phyloP scores from a whole-genome alignment of 2,329 filamentous ascomycete genomes.

The Aspergillus cejpii region DNA sequence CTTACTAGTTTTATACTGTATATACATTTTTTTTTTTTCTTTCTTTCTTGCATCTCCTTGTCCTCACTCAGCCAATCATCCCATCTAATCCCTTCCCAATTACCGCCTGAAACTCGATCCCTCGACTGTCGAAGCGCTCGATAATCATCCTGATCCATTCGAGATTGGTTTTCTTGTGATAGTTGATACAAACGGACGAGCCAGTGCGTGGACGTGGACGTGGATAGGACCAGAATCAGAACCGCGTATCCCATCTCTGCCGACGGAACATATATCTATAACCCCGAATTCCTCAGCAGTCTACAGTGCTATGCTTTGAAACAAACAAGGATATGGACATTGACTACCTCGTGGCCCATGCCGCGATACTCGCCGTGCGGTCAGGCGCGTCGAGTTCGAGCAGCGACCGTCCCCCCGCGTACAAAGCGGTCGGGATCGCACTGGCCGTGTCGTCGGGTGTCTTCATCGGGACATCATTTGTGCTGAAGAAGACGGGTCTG shows the following conservation, averaged over 20 bases:
- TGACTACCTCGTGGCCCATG: constrained; percentile 26
- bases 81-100: background rate
- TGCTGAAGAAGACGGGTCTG: constrained; percentile 88
- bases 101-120: background rate
- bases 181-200: too few relatives aligned
- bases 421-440: constrained; percentile 80
- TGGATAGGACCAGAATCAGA: too few relatives aligned
- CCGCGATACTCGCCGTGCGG: constrained; percentile 14
- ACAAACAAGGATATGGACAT: constrained; percentile 43
- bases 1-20: background rate
- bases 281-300: background rate
- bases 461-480: constrained; percentile 93
- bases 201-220: too few relatives aligned
- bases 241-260: too few relatives aligned
- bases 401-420: constrained; percentile 49
- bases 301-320: constrained; percentile 19
- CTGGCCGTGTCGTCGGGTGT: constrained; percentile 79
- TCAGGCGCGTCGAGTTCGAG: constrained; percentile 14
- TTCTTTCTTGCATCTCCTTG: background rate
- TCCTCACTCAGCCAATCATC: background rate
- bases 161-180: too few relatives aligned
- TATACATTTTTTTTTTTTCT: background rate
- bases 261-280: constrained; percentile 9
- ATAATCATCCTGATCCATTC: too few relatives aligned
- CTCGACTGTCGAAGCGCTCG: background rate